These are phyloP conservation scores for Monosporascus sp. DNA, from an alignment of 2,329 filamentous ascomycete species.

Conservation along the genomic window DNA sequence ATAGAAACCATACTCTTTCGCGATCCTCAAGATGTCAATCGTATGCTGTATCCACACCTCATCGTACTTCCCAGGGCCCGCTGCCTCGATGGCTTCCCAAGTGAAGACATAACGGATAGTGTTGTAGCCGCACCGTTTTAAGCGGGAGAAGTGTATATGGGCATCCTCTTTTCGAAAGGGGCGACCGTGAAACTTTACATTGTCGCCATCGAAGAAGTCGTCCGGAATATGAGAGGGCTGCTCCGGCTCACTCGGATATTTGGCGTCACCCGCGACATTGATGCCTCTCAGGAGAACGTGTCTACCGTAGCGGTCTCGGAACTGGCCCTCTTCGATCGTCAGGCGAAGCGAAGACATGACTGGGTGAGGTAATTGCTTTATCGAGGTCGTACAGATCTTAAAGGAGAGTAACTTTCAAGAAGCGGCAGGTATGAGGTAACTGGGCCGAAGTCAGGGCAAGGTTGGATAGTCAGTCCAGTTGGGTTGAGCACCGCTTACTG, in stretches of 20 bases:
- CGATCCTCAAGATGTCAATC: constrained; percentile 74
- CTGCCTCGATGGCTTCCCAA: constrained; percentile 97
- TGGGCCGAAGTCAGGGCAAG: background rate
- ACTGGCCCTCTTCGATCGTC: constrained; percentile 77
- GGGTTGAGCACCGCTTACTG: too few species aligned
- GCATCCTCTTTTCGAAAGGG: constrained; percentile 83
- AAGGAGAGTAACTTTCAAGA: background rate
- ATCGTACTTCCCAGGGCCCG: constrained; percentile 86
- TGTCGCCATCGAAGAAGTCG: constrained; percentile 88
- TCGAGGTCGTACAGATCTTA: background rate
- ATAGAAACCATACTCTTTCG: constrained; percentile 89
- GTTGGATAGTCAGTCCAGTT: too few species aligned
- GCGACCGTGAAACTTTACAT: constrained; percentile 79
- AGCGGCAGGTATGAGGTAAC: too few species aligned
- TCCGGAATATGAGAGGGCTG: constrained; percentile 73
- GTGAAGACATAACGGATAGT: constrained; percentile 96
- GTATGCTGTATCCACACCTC: constrained; percentile 92
- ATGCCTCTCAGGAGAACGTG: constrained; percentile 89
- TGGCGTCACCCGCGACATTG: constrained; percentile 87
- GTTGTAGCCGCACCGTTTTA: constrained; percentile 91
- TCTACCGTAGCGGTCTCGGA: constrained; percentile 75
- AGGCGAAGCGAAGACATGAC: constrained; percentile 71
- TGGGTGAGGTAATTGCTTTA: background rate
- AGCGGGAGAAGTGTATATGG: constrained; percentile 75
- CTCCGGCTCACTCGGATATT: constrained; percentile 77